Conservation (phyloP, 148 eudicot genomes). For the Chenopodium suecicum region DNA sequence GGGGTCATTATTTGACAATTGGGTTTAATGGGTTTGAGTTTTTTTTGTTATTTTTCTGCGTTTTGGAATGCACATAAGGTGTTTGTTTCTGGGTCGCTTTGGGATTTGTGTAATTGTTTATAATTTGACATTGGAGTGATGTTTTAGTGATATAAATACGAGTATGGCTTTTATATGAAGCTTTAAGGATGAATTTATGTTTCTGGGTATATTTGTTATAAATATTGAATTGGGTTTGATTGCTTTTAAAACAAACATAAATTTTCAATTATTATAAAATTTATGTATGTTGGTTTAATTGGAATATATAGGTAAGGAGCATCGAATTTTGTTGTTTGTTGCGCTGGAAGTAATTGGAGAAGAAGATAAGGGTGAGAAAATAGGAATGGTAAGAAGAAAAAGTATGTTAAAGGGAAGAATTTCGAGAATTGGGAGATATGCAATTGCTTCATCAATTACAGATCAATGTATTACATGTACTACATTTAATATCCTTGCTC, state of each 20-base stretch:
- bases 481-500: conserved; percentile 96
- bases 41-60: neutral
- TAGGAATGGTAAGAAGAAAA: conserved; percentile 53
- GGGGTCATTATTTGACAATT: conserved; percentile 2
- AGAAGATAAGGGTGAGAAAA: conserved; percentile 13
- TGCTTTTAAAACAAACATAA: neutral
- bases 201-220: conserved; percentile 9
- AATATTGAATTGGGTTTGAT: conserved; percentile 12
- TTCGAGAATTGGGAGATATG: conserved; percentile 63
- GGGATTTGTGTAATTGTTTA: neutral
- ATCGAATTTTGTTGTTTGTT: conserved; percentile 16
- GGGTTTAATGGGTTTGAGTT: conserved; percentile 22
- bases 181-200: neutral
- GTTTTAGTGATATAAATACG: neutral
- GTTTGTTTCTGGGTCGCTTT: conserved; percentile 22
- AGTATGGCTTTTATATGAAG: conserved; percentile 21
- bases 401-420: conserved; percentile 44
- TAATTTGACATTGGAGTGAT: neutral
- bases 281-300: conserved; percentile 8
- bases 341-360: conserved; percentile 23
- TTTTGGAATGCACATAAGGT: conserved; percentile 31
- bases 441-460: conserved; percentile 56
- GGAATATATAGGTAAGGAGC: conserved; percentile 3
- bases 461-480: conserved; percentile 87
- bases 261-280: neutral